Evolutionary conservation across 306 rosid species (phyloP).

Genomic region (Canavalia ensiformis): DNA sequence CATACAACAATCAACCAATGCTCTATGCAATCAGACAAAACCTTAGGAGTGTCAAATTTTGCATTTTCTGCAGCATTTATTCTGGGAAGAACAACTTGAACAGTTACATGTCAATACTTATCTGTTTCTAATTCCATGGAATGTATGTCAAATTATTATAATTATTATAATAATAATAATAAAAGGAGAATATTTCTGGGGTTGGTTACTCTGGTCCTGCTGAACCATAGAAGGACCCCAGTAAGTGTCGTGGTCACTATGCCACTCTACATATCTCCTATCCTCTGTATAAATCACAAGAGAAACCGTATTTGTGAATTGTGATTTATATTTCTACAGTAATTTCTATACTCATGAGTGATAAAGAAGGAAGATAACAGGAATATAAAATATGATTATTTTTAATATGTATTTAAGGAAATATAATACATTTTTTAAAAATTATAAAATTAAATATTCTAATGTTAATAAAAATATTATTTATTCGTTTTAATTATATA

Average conservation of each 20-base stretch:
- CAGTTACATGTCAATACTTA: constrained; percentile 41
- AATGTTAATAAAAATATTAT: too few relatives aligned
- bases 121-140: constrained; percentile 33
- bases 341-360: too few relatives aligned
- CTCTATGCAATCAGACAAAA: constrained; percentile 46
- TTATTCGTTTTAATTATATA: too few relatives aligned
- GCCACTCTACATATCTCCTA: background rate
- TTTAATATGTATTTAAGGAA: too few relatives aligned
- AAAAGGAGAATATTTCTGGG: background rate
- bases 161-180: background rate
- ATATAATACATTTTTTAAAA: too few relatives aligned
- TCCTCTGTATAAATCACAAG: background rate
- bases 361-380: too few relatives aligned
- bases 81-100: background rate
- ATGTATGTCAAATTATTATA: background rate
- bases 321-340: too few relatives aligned
- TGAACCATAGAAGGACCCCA: background rate
- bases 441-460: too few relatives aligned
- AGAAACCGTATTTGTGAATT: too few relatives aligned
- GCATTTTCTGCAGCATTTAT: constrained; percentile 31
- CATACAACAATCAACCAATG: constrained; percentile 46
- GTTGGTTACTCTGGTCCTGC: background rate
- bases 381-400: too few relatives aligned
- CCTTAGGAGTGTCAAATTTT: constrained; percentile 19
- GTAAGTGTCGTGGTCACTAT: constrained; percentile 5